Evolutionary conservation across 2,329 filamentous ascomycete genomes (phyloP), one percentile per base, ranked within the genome.

Genomic region (Penicillium hesseltinei): DNA sequence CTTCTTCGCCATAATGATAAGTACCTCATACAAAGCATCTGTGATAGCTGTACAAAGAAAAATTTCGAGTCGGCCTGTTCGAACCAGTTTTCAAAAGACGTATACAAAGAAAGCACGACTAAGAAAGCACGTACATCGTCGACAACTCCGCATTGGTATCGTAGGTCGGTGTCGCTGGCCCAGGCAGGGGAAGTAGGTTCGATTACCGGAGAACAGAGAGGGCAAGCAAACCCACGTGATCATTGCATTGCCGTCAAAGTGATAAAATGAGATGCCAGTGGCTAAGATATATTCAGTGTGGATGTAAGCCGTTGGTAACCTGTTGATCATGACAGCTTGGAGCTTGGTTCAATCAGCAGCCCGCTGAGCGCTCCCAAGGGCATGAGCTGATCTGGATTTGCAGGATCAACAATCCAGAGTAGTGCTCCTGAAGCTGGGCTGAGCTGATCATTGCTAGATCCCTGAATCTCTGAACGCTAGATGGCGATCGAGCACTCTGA

Each of bases 1-100:
- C 66, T 86, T 87, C 81, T 91, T 90, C 17, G 91, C 88, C 89
- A 92, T 92, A 59, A 92, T 81, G 13, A 85, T 90, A 83, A 92
- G 89, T 47, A 92, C 84, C 74, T 93, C 89, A 68, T 88, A 92
- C 21, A 92, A 75, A 84, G 35, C 83, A 73, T 92, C 83, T 15
- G 76, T 75, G 5, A 76, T 76, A 40, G 75, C 77, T 71, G 70
- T 73, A 11, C 7, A 43, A 8, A 8, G 33, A 35, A 15, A 54
- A 2, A 9, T n/a, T 23, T 23, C 23, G 10, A 35, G 27, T 46
- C 33, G 54, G 65, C 48, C 59, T 64, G 35, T 55, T 7, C 19
- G 36, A 48, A 7, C 17, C 35, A 5, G 11, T 35, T 60, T 62
- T 42, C 39, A 5, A 13, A 27, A 29, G 8, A 11, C 1, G 52